phyloP scores from a whole-genome alignment of 192 early-diverging fungal genomes.

The Allomyces arbusculus region DNA sequence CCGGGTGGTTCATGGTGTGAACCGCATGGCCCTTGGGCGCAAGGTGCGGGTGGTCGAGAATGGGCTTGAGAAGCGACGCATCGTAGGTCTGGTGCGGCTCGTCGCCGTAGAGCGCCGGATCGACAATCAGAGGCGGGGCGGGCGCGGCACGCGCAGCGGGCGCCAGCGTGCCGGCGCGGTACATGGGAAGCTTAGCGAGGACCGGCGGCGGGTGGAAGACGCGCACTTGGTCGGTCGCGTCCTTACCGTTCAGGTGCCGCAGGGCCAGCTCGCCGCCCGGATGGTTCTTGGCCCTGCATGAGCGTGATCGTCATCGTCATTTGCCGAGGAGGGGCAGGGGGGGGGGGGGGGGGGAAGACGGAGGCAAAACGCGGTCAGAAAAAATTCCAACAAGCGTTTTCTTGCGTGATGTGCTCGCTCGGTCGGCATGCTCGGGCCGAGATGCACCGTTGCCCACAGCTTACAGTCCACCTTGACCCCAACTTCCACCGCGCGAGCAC shows the following conservation, averaged over 20 bases:
- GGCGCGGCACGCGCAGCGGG: constrained; percentile 10
- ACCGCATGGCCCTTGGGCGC: neutral
- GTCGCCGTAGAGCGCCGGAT: neutral
- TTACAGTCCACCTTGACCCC: too few relatives aligned
- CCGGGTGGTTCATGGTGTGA: neutral
- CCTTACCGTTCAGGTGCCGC: constrained; percentile 64
- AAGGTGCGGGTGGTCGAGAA: neutral
- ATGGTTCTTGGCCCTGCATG: constrained; percentile 32
- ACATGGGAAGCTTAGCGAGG: constrained; percentile 49
- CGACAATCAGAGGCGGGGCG: constrained; percentile 12
- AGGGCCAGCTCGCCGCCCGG: constrained; percentile 86
- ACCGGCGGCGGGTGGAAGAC: constrained; percentile 71
- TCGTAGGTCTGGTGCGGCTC: neutral
- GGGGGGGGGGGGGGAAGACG: too few relatives aligned
- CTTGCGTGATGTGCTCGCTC: too few relatives aligned
- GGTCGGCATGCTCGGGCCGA: too few relatives aligned
- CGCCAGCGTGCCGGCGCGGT: constrained; percentile 38
- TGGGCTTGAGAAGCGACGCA: neutral
- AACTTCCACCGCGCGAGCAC: too few relatives aligned
- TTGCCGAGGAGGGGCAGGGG: too few relatives aligned
- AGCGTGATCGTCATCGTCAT: too few relatives aligned
- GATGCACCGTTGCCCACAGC: too few relatives aligned
- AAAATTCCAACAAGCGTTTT: too few relatives aligned
- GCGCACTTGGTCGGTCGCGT: constrained; percentile 77
- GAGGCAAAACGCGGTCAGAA: too few relatives aligned